These are phyloP conservation scores for Adansonia madagascariensis DNA, from an alignment of 441 rosid species.

Conservation along the genomic window DNA sequence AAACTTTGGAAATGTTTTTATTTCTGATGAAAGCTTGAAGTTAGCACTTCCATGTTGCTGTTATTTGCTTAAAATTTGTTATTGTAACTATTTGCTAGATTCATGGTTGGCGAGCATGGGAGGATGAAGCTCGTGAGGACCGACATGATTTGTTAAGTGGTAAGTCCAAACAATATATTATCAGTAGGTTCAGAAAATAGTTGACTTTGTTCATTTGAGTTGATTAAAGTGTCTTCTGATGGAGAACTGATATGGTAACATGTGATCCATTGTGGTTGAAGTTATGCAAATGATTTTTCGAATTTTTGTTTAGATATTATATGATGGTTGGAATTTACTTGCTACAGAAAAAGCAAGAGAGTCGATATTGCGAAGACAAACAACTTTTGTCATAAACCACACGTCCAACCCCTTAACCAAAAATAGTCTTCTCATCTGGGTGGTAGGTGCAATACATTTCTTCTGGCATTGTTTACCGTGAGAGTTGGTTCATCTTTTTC, in stretches of 20 bases:
- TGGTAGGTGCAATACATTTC: conserved; percentile 52
- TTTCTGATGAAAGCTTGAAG: conserved; percentile 9
- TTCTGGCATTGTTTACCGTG: conserved; percentile 19
- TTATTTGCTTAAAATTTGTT: conserved; percentile 7
- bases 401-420: conserved; percentile 56
- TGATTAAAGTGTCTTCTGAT: conserved; percentile 22
- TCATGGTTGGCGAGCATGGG: conserved; percentile 91
- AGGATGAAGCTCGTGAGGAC: conserved; percentile 77
- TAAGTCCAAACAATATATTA: conserved; percentile 36
- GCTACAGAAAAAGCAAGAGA: conserved; percentile 59
- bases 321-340: conserved; percentile 13
- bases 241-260: not conserved
- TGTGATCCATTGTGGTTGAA: not conserved
- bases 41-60: not conserved
- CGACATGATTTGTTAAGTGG: conserved; percentile 61
- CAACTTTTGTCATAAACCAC: conserved; percentile 71
- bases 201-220: not conserved
- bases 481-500: conserved; percentile 17
- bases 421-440: conserved; percentile 71
- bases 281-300: not conserved
- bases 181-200: conserved; percentile 10
- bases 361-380: conserved; percentile 65
- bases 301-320: not conserved
- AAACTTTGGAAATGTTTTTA: conserved; percentile 1
- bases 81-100: conserved; percentile 50